A percentile compares a stretch with the other conserved stretches of the same genome.
Conservation (phyloP, 352 stramenopile genomes). For the Globisporangium carolinianum region DNA sequence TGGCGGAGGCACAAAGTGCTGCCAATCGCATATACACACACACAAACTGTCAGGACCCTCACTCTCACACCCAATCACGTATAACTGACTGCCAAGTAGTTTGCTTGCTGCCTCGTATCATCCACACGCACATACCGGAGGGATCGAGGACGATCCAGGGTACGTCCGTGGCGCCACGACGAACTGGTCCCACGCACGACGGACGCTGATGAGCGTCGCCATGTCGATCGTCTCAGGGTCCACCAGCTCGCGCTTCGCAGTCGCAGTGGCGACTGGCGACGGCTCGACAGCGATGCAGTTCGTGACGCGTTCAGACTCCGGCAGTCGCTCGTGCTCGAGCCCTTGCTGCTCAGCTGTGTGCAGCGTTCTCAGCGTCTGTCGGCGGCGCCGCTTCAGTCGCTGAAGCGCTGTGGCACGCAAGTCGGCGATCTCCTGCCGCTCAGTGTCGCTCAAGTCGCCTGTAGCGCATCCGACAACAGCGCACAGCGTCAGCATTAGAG, state of each 20-base stretch:
- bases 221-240: conserved; percentile 28
- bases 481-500: neutral
- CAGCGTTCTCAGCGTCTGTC: neutral
- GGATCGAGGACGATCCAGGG: conserved; percentile 22
- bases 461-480: neutral
- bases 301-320: no score
- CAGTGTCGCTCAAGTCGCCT: conserved; percentile 7
- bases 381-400: conserved; percentile 3
- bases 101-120: no score
- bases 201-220: conserved; percentile 20
- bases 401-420: conserved; percentile 1
- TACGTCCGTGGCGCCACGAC: conserved; percentile 11
- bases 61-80: neutral
- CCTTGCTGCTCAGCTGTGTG: neutral
- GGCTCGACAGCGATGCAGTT: no score
- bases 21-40: neutral
- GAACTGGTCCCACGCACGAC: conserved; percentile 21
- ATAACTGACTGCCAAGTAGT: neutral
- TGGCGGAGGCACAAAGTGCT: conserved; percentile 12
- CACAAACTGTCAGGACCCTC: neutral
- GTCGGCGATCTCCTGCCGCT: neutral
- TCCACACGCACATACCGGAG: conserved; percentile 15
- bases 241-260: conserved; percentile 4
- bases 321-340: neutral
- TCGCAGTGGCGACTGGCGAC: neutral